phyloP scores from a whole-genome alignment of 2,329 filamentous ascomycete species.

The Malbranchea zuffiana region DNA sequence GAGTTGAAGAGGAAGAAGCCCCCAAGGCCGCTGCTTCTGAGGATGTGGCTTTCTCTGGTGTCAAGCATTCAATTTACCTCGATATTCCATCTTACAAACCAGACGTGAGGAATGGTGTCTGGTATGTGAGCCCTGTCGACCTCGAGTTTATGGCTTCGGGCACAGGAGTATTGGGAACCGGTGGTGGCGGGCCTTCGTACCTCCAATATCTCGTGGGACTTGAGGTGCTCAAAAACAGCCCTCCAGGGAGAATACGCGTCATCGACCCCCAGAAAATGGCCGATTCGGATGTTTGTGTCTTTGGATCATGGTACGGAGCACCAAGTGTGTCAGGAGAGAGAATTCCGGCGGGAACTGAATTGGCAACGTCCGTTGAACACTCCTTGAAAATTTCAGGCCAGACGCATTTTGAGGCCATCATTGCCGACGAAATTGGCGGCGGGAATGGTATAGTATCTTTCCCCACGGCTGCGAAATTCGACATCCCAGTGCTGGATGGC shows the following conservation, averaged over 20 bases:
- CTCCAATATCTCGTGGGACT: slow-evolving; percentile 39
- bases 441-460: slow-evolving; percentile 31
- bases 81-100: slow-evolving; percentile 26
- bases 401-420: slow-evolving; percentile 30
- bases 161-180: slow-evolving; percentile 30
- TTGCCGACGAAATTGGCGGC: slow-evolving; percentile 26
- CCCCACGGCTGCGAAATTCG: slow-evolving; percentile 35
- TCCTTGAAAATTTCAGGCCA: slow-evolving; percentile 19
- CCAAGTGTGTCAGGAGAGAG: slow-evolving; percentile 24
- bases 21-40: slow-evolving; percentile 10
- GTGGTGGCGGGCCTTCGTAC: slow-evolving; percentile 34
- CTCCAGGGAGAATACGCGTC: slow-evolving; percentile 30
- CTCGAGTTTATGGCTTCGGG: slow-evolving; percentile 30
- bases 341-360: slow-evolving; percentile 18
- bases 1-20: slow-evolving; percentile 11
- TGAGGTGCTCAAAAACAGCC: slow-evolving; percentile 27
- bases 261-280: slow-evolving; percentile 29
- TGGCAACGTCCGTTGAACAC: slow-evolving; percentile 31
- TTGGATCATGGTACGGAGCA: slow-evolving; percentile 38
- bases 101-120: slow-evolving; percentile 23
- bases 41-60: slow-evolving; percentile 7
- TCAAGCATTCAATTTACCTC: slow-evolving; percentile 12
- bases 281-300: slow-evolving; percentile 33
- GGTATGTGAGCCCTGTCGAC: slow-evolving; percentile 30
- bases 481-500: slow-evolving; percentile 34